These are phyloP conservation scores for Mycena epipterygia DNA, from an alignment of 768 basidiomycete species.

Conservation along the genomic window DNA sequence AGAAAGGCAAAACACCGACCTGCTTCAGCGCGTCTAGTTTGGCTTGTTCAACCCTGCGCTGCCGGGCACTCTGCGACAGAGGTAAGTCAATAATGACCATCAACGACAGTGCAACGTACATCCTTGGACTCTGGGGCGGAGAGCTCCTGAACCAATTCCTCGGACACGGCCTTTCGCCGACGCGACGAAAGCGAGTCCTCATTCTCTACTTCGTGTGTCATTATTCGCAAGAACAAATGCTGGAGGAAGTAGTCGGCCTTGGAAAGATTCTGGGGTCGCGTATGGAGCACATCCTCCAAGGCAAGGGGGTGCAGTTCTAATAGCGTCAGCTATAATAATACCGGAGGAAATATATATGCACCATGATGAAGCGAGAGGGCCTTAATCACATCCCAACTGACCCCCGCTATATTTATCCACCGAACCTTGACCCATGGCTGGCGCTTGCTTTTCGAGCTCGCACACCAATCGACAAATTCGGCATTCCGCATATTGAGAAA, in stretches of 20 bases:
- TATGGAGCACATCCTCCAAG: constrained; percentile 74
- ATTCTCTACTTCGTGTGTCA: constrained; percentile 40
- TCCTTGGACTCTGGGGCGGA: not conserved
- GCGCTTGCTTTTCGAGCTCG: constrained; percentile 43
- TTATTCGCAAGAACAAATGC: constrained; percentile 74
- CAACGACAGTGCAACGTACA: not conserved
- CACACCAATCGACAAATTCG: constrained; percentile 63
- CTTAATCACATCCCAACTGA: constrained; percentile 76
- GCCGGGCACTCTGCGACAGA: constrained; percentile 6
- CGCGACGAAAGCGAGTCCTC: not conserved
- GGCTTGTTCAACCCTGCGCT: constrained; percentile 34
- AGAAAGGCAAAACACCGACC: not conserved
- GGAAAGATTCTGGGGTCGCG: constrained; percentile 62
- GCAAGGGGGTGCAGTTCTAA: constrained; percentile 75
- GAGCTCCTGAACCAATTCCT: constrained; percentile 19
- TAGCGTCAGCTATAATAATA: too few species aligned
- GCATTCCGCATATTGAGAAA: constrained; percentile 63
- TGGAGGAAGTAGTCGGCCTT: constrained; percentile 63
- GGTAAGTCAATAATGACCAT: not conserved
- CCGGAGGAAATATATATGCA: constrained; percentile 44
- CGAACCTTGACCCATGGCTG: constrained; percentile 62
- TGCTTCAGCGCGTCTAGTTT: constrained; percentile 34
- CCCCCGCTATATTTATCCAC: constrained; percentile 77
- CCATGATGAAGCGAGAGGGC: constrained; percentile 70
- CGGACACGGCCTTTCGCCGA: not conserved